Base-by-base conservation (phyloP, 495 filamentous ascomycete genomes). In the Podospora comata region DNA sequence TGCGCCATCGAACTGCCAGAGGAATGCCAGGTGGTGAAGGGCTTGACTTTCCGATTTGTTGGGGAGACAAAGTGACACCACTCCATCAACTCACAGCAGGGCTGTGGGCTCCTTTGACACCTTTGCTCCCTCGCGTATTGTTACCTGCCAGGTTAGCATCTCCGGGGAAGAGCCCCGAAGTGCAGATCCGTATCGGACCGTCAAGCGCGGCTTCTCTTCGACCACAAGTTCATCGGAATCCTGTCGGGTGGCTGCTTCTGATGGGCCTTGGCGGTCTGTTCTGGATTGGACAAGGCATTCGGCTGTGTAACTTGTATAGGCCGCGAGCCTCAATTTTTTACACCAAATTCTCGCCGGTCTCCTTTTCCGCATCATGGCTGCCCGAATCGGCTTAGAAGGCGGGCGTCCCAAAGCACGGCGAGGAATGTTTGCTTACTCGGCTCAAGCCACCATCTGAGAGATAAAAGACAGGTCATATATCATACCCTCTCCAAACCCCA, bases 1-100 rank as follows among this genome's bases (percentile, higher is more conserved):
- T 85, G 80, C 67, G 64, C 64, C 4, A 82, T 82, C 30, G 54
- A 66, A 9, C 65, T 77, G 30, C 44, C 34, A 19, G 53, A 58
- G 54, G 27, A 58, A 3, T 6, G 23, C 27, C 15, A 58, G 20
- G 18, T n/a, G 15, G 53, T 70, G 4, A 55, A 58, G 39, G 68
- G 68, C 5, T 30, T 70, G 60, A 67, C 68, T 70, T 70, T 63
- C 4, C 28, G 68, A n/a, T 67, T 70, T 53, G 44, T 67, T 54
- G 65, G 65, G 11, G 65, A 60, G 28, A 32, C 34, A 9, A 56
- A 19, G 13, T 66, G 56, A 39, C 11, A 39, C 34, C 11, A 11
- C 34, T 39, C 34, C 34, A 39, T 39, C 34, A 11, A 39, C 34
- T 11, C 6, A 39, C 34, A 39, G 34, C 34, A 39, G 34, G 34